Base-by-base conservation (phyloP, 2,329 filamentous ascomycete species). In the Fusarium liriodendri region DNA sequence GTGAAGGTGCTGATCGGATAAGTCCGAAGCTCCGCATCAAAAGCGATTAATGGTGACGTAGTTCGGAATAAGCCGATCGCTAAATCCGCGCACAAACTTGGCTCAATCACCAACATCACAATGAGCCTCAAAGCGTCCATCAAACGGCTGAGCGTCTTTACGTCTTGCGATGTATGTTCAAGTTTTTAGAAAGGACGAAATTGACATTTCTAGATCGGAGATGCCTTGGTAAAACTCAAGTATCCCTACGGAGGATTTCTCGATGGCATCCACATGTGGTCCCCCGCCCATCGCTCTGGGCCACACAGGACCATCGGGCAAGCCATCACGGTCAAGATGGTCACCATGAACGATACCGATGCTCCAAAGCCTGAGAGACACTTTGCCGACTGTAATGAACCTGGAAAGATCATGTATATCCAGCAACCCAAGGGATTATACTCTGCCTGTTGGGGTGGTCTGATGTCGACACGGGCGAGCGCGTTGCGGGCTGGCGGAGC, bases 311-410 rank as follows among this genome's bases (percentile, higher is more conserved):
- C 76, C 37, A 72, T 73, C 37, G 78, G 79, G 20, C 79, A 79
- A 20, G 77, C 77, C 7, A 62, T 79, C n/a, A 80, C 78, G 7
- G 76, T 80, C 29, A 69, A 78, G 33, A 79, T 80, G 77, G 79
- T 80, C 4, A 37, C 64, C 29, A 66, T 65, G 42, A 75, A 71
- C 62, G 77, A 80, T 47, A 67, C 52, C 2, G 63, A 74, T 7
- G 67, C 78, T 10, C 79, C 78, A 3, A 76, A 70, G 45, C 76
- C 75, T n/a, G 66, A 74, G 5, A 73, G 57, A 54, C 78, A 79
- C 35, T 79, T 79, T 42, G 78, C 74, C 10, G 79, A 80, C 65
- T 73, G 72, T 63, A 78, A 78, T 32, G 66, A 67, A 25, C 62
- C 67, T 11, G 70, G 70, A 4, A 71, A 71, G 33, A 70, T 80